Base-by-base conservation (phyloP, 164 flowering plant genomes). In the Vitis riparia region DNA sequence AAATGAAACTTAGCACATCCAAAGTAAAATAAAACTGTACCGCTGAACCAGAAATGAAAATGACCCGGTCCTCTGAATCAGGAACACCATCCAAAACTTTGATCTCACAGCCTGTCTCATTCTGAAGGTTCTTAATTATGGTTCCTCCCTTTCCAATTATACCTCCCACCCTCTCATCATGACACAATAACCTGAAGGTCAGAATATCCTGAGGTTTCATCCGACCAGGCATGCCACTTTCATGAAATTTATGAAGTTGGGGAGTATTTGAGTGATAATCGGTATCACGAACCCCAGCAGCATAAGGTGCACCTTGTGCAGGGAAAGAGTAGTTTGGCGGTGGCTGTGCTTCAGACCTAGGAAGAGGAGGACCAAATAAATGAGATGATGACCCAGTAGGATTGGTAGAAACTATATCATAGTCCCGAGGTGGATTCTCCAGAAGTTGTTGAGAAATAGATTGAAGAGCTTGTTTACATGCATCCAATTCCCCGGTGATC, bases 61-160 rank as follows among this genome's bases (percentile, higher is more conserved):
- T 82, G 29, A 95, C 61, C n/a, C 94, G 94, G 57, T 93, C 98
- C 32, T 90, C 93, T 29, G 89, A 79, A 67, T 82, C 93, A 68
- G 79, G 50, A 68, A 62, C 65, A 62, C 80, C 83, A 0, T 95
- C 98, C 64, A 88, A 58, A 72, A 95, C 78, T 78, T 85, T 88
- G 77, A 95, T 91, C 61, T 91, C 97, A 80, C 94, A 88, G n/a
- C 97, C 97, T 52, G 97, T 89, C 75, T 95, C 99, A 58, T 86
- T 82, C 73, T 91, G 79, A 70, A 95, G 82, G 1, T 81, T 67
- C 82, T 80, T 90, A 44, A 95, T 76, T 53, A 93, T 79, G 66
- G 80, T 58, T 68, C 99, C 99, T 27, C 97, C 98, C 72, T 92
- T 93, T 51, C 98, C 98, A 75, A 95, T 95, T 17, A 95, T 73